These are phyloP conservation scores for Anisodus acutangulus DNA, from an alignment of 257 asterid genomes.

Conservation along the genomic window DNA sequence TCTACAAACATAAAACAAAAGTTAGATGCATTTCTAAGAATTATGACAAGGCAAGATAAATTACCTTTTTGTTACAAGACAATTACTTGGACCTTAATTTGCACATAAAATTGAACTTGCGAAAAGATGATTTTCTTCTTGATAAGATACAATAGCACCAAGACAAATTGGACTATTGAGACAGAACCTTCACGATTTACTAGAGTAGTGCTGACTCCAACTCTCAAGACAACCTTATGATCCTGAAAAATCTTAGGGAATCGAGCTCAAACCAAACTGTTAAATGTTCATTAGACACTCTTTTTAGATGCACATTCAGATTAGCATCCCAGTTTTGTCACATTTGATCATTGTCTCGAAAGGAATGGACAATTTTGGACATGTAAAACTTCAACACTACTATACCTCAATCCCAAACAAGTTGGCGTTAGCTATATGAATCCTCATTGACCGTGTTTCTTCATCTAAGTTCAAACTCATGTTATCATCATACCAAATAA, in stretches of 20 bases:
- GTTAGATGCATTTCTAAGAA: not conserved
- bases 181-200: not conserved
- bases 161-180: not conserved
- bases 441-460: too few relatives aligned
- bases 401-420: too few relatives aligned
- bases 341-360: not conserved
- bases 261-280: not conserved
- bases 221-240: not conserved
- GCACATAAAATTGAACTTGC: not conserved
- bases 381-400: not conserved
- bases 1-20: slow-evolving; percentile 41
- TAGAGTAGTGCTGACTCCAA: not conserved
- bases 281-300: not conserved
- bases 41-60: not conserved
- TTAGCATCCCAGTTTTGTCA: not conserved
- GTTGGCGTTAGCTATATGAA: too few relatives aligned
- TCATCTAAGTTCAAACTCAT: too few relatives aligned
- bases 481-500: too few relatives aligned
- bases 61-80: not conserved
- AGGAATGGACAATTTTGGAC: not conserved
- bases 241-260: not conserved
- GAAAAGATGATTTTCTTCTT: not conserved
- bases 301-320: not conserved
- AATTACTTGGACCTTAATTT: not conserved
- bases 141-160: not conserved